Evolutionary conservation across 78 protist species (phyloP), one percentile per base, ranked within the genome.

Genomic region (Polysphondylium violaceum): DNA sequence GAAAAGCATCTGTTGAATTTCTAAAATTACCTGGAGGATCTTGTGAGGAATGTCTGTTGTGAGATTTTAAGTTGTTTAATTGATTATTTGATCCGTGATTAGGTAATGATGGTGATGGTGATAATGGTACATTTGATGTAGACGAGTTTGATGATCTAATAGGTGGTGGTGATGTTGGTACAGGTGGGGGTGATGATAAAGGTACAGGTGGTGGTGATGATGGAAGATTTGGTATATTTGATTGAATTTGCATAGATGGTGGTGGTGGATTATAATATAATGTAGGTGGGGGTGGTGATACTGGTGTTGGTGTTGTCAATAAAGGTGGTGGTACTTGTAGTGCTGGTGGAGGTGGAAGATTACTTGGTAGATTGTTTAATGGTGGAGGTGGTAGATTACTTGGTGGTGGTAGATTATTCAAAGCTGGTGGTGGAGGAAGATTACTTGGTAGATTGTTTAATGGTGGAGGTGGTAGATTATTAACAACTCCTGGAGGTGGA

Each of bases 1-100:
- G 3, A 35, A 31, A 21, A 55, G 56, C 25, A 58, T 74, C 83
- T 19, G 63, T 56, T 38, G 83, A 74, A 25, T 58, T 58, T 58
- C 68, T 33, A 60, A 60, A 60, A 5, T 19, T 60, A 31, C 16
- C 23, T 55, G 61, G 29, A 38, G 73, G 21, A 65, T 65, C 73
- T 38, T 65, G 73, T 38, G 73, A 65, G 9, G 50, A 9, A 3
- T 44, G n/a, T 65, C 73, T 65, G 31, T 65, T 65, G 31, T 65
- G 73, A 23, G 73, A 3, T 33, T 11, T 31, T 29, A 23, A 29
- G 27, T 33, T 33, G 14, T 60, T 36, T 16, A 41, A 1, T 65
- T 65, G 73, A 38, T 27, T 65, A 4, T 65, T 51, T 5, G 88
- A 63, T 64, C 59, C 50, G 6, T 19, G 41, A 44, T 25, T 50